Evolutionary conservation across 192 early-diverging fungal genomes (phyloP), one percentile per base, ranked within the genome.

Genomic region (Mortierella claussenii): DNA sequence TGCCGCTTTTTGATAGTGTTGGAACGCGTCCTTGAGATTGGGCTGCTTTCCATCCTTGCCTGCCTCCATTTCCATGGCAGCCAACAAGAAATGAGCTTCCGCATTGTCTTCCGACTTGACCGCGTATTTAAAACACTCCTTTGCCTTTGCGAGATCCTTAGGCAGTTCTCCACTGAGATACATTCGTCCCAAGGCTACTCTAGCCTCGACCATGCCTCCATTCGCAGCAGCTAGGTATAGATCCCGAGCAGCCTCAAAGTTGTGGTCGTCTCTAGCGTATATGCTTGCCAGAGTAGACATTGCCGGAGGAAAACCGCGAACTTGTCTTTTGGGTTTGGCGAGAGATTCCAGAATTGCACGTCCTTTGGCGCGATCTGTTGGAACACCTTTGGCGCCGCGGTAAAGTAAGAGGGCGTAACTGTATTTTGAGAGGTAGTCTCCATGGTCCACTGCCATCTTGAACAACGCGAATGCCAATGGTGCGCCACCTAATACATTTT

Each of bases 341-440:
- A 87, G 52, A 12, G 71, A 45, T 17, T 80, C 71, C 24, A 84
- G 34, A 23, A 83, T 69, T 4, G 58, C 45, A 3, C 76, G 80
- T 9, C 81, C 85, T 26, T 76, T 48, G 21, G 48, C 62, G 11
- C 51, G 66, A 28, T 86, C 59, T 26, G 68, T 66, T 12, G 70
- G 55, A 3, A 70, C 70, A 9, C 85, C 85, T 15, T 66, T 57
- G 31, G 57, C 63, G 55, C 85, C 85, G 42, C 79, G 57, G 50
- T 84, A 84, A 3, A 84, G 52, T 78, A 87, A 78, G 13, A 61
- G 71, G 17, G 70, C 83, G 32, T 84, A 87, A 50, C 79, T 80
- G 56, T 81, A 87, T 26, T 73, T 52, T 0, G 73, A 78, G 11
- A 56, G 34, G 27, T 76, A 65, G 30, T 87, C 83, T 20, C 85